phyloP scores from a whole-genome alignment of 139 green algal species.

The Picochlorum sp. region DNA sequence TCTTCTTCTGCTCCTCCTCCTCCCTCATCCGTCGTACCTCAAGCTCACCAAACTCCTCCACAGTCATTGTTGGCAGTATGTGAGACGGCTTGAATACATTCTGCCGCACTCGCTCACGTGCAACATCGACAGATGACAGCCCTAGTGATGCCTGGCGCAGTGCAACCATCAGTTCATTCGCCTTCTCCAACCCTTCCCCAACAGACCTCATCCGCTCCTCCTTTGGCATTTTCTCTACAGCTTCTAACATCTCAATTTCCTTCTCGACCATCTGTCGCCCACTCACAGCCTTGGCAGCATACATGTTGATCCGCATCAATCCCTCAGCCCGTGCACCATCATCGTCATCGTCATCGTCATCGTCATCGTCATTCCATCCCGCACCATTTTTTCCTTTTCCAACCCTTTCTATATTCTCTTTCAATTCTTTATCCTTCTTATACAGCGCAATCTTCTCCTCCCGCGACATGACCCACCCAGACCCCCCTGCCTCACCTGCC shows the following conservation, averaged over 20 bases:
- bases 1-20: background rate
- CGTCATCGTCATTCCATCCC: conserved; percentile 25
- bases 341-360: conserved; percentile 36
- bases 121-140: background rate
- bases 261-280: conserved; percentile 27
- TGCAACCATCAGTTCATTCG: conserved; percentile 20
- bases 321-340: conserved; percentile 43
- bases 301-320: conserved; percentile 36
- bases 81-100: conserved; percentile 71
- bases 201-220: conserved; percentile 22
- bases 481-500: too few species aligned
- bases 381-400: too few species aligned
- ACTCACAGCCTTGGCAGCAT: conserved; percentile 36
- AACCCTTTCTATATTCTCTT: conserved; percentile 8
- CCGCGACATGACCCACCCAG: background rate
- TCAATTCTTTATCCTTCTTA: conserved; percentile 41
- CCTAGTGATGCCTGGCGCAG: conserved; percentile 7
- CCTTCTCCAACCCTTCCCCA: conserved; percentile 11
- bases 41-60: conserved; percentile 28
- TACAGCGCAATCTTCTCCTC: conserved; percentile 51
- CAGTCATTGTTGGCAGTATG: conserved; percentile 62
- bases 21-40: conserved; percentile 18
- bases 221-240: conserved; percentile 24
- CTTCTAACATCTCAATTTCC: conserved; percentile 48
- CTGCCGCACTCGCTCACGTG: conserved; percentile 10